Evolutionary conservation across 768 basidiomycete species (phyloP).

Genomic region (Amanita pallidorosea): DNA sequence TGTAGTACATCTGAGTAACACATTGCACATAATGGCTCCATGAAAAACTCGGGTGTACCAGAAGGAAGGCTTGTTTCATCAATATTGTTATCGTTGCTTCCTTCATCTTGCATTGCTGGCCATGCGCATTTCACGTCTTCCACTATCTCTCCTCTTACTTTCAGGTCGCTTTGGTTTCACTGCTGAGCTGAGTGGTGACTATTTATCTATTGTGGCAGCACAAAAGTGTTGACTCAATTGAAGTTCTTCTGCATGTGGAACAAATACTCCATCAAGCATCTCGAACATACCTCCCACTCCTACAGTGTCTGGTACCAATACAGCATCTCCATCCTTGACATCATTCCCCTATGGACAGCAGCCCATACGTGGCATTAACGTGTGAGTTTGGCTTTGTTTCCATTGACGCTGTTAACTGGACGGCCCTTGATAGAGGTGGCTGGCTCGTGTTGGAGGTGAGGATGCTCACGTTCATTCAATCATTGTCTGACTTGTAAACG

Average conservation of each 20-base stretch:
- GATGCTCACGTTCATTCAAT: not conserved
- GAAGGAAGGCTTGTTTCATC: not conserved
- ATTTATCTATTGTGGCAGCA: conserved; percentile 2
- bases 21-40: not conserved
- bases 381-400: conserved; percentile 29
- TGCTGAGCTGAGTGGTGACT: not conserved
- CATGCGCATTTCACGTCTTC: not conserved
- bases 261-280: not conserved
- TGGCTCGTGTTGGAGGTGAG: conserved; percentile 54
- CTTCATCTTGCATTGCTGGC: not conserved
- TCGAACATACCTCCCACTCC: not conserved
- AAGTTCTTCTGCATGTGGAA: not conserved
- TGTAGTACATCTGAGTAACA: too few relatives aligned
- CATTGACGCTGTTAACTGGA: not conserved
- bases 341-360: conserved; percentile 6
- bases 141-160: not conserved
- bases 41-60: not conserved
- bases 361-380: conserved; percentile 47
- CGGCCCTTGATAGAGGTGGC: conserved; percentile 30
- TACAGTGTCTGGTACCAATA: not conserved
- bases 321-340: not conserved
- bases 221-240: conserved; percentile 2
- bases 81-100: not conserved
- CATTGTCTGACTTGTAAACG: not conserved
- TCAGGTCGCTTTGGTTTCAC: not conserved